Evolutionary conservation across 306 rosid genomes (phyloP).

Genomic region (Rosa multiflora): DNA sequence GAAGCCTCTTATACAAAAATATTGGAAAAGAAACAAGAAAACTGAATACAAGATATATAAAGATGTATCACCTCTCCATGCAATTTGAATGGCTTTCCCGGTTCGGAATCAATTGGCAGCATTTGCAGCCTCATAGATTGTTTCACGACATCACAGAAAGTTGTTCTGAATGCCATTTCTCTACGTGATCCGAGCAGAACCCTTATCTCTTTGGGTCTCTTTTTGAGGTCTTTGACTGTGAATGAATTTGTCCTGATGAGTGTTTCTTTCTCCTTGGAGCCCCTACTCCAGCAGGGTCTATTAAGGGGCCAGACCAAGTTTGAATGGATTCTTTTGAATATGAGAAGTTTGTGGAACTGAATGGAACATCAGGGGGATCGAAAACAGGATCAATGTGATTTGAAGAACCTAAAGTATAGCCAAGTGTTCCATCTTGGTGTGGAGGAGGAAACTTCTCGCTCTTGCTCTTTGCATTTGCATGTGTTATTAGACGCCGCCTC

Average conservation of each 20-base stretch:
- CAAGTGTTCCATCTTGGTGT: slow-evolving; percentile 95
- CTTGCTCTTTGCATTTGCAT: slow-evolving; percentile 97
- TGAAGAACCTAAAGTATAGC: slow-evolving; percentile 84
- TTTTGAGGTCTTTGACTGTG: slow-evolving; percentile 54
- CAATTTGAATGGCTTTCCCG: slow-evolving; percentile 49
- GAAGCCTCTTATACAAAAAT: slow-evolving; percentile 50
- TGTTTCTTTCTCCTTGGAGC: slow-evolving; percentile 84
- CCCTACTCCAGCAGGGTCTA: slow-evolving; percentile 57
- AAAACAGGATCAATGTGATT: slow-evolving; percentile 83
- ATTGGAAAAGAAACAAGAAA: slow-evolving; percentile 41
- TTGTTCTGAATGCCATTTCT: slow-evolving; percentile 14
- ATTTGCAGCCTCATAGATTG: slow-evolving; percentile 46
- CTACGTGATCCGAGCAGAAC: slow-evolving; percentile 25
- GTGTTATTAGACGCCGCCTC: slow-evolving; percentile 91
- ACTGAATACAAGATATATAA: slow-evolving; percentile 48
- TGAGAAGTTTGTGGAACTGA: slow-evolving; percentile 78
- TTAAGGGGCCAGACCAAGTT: slow-evolving; percentile 97
- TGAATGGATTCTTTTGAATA: slow-evolving; percentile 72
- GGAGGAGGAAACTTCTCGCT: slow-evolving; percentile 99
- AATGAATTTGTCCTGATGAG: slow-evolving; percentile 54
- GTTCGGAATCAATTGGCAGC: slow-evolving; percentile 42
- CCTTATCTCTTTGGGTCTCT: slow-evolving; percentile 45
- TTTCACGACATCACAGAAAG: slow-evolving; percentile 44
- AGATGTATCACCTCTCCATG: slow-evolving; percentile 48
- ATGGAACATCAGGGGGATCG: slow-evolving; percentile 89